Evolutionary conservation across 768 basidiomycete genomes (phyloP).

Genomic region (Peribolospora kevripleyi): DNA sequence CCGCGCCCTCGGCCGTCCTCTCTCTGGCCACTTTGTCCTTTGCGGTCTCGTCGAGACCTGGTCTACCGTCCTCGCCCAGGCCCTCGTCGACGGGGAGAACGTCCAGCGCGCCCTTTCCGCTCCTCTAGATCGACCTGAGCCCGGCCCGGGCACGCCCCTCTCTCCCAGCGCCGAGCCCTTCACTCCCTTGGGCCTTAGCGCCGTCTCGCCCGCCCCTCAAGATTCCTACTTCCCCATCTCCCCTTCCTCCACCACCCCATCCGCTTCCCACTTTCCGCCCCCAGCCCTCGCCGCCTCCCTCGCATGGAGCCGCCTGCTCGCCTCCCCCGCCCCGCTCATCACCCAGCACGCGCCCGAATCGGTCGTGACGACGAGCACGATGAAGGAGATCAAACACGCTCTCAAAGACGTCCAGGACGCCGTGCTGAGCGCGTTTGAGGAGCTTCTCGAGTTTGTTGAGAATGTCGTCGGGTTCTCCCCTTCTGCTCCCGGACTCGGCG

Average conservation of each 20-base stretch:
- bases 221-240: neutral
- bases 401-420: too few species aligned
- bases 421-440: too few species aligned
- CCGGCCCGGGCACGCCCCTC: conserved; percentile 10
- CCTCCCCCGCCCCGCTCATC: too few species aligned
- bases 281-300: too few species aligned
- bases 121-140: conserved; percentile 9
- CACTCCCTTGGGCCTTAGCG: neutral
- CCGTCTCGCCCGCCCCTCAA: neutral
- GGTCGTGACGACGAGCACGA: too few species aligned
- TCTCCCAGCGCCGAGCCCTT: conserved; percentile 16
- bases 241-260: neutral
- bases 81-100: neutral
- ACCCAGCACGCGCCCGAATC: too few species aligned
- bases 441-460: too few species aligned
- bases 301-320: too few species aligned
- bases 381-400: too few species aligned
- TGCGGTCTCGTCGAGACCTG: conserved; percentile 67
- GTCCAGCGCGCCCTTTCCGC: conserved; percentile 21
- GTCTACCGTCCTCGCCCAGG: conserved; percentile 64
- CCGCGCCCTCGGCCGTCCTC: conserved; percentile 44
- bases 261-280: neutral
- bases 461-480: too few species aligned
- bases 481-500: too few species aligned
- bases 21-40: conserved; percentile 69